Evolutionary conservation across 1,139 yeast species (phyloP), one percentile per base, ranked within the genome.

Genomic region (Hyphopichia khmerensis): DNA sequence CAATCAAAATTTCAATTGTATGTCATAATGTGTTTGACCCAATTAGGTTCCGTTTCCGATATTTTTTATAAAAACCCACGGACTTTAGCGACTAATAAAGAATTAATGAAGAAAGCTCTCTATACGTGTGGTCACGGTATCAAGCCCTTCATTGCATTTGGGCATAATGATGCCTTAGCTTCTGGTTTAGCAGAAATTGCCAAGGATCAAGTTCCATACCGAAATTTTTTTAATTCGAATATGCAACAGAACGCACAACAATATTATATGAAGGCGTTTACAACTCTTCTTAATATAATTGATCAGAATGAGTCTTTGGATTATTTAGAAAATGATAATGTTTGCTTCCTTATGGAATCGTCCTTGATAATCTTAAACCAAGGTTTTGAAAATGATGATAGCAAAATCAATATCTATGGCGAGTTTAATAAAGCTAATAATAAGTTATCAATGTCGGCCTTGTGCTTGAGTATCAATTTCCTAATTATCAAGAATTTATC

Each of bases 361-460:
- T 26, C 29, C n/a, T 26, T 26, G 29, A 13, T 26, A 3, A 26
- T 26, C 10, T 26, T 26, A 13, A 26, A 13, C 10, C 5, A 26
- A 11, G 4, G 4, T 26, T 9, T 26, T 3, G 10, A 26, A 26
- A 26, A 26, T 11, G 10, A 26, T 26, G 4, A 7, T 15, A 27
- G 11, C n/a, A 29, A 49, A 34, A 35, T 47, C 5, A 43, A 48
- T 13, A 43, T 63, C 15, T 59, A 58, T 43, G 24, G 51, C 1
- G 39, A 36, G 2, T 68, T 52, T 43, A 66, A 65, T 33, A 40
- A 40, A 3, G 43, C 57, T n/a, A 53, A 52, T 33, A 52, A 64
- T 7, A 64, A 57, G 32, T 30, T 56, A 8, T 69, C 72, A 2
- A 31, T 66, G 3, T 33, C 51, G 2, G 44, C 62, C 8, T 41